Base-by-base conservation (phyloP, 176 grass and related monocot species). In the Bothriochloa decipiens region DNA sequence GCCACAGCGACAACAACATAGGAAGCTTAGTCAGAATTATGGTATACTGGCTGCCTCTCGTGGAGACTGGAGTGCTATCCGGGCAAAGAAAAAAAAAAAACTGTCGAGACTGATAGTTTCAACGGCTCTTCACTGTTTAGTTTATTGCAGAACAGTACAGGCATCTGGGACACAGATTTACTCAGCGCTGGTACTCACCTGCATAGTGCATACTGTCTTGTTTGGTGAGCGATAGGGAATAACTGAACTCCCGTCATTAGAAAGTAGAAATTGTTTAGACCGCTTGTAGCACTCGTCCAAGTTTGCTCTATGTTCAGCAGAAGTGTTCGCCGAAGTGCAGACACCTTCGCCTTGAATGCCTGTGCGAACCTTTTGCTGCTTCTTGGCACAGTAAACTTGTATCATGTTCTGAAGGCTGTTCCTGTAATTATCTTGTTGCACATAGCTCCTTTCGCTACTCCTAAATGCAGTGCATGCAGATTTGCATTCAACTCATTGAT, bases 41-140 rank as follows among this genome's bases (percentile, higher is more conserved):
- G 29, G 22, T 11, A 7, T 68, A 50, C 46, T 81, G 22, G 22
- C 22, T 70, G 66, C n/a, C 57, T 27, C 33, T 0, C 12, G 22
- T 81, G 66, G 23, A 70, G 33, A 41, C 11, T 45, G 42, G 40
- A 42, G 23, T 52, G 47, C 28, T 74, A 16, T 28, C 27, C 26
- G 43, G 25, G 23, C 13, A 49, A 28, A 8, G 12, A 0, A 42
- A 23, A 23, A 69, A n/a, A 42, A 72, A 42, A 45, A 45, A 11
- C 40, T 50, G 6, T 66, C 45, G 46, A 33, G 41, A 37, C 32
- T 23, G 43, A 50, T 69, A 17, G 9, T 81, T 82, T 82, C 66
- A 87, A 76, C 62, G 12, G 13, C 46, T 76, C 62, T 58, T 76
- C 47, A 67, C 61, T 81, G 61, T 57, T 74, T 65, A 72, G 70